These are phyloP conservation scores for Saxophila tyrrhenica DNA, from an alignment of 495 filamentous ascomycete genomes.

Conservation along the genomic window DNA sequence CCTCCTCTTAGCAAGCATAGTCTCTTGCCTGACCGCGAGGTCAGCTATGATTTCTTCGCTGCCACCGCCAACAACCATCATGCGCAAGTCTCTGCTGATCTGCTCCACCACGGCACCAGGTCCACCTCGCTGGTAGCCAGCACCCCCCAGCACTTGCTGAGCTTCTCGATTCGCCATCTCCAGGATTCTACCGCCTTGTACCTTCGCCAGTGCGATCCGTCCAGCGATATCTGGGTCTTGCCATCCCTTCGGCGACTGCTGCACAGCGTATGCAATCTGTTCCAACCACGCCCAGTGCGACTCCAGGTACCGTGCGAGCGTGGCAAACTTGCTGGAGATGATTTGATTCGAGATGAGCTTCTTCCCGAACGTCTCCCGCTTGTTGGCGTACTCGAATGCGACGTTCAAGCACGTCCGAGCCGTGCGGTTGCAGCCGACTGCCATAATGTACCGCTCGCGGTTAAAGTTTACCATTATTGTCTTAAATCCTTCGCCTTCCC, in stretches of 20 bases:
- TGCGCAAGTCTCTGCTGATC: conserved; percentile 30
- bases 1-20: conserved; percentile 11
- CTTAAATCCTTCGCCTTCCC: conserved; percentile 30
- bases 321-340: conserved; percentile 28
- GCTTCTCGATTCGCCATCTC: conserved; percentile 49
- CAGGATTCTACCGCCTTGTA: conserved; percentile 42
- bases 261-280: conserved; percentile 32
- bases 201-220: conserved; percentile 39
- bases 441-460: conserved; percentile 30
- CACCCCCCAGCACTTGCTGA: conserved; percentile 50
- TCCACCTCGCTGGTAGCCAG: conserved; percentile 33
- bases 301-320: conserved; percentile 29
- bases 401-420: conserved; percentile 24
- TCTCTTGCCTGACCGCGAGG: conserved; percentile 23
- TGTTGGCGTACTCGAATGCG: conserved; percentile 29
- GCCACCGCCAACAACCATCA: conserved; percentile 32
- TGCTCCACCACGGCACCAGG: conserved; percentile 30
- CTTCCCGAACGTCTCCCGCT: conserved; percentile 31
- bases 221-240: conserved; percentile 29
- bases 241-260: conserved; percentile 24
- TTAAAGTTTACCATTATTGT: conserved; percentile 35
- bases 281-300: conserved; percentile 37
- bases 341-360: conserved; percentile 29
- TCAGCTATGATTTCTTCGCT: conserved; percentile 32
- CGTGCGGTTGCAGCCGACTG: conserved; percentile 28